phyloP scores from a whole-genome alignment of 768 basidiomycete species.

The Termitomyces sp. region DNA sequence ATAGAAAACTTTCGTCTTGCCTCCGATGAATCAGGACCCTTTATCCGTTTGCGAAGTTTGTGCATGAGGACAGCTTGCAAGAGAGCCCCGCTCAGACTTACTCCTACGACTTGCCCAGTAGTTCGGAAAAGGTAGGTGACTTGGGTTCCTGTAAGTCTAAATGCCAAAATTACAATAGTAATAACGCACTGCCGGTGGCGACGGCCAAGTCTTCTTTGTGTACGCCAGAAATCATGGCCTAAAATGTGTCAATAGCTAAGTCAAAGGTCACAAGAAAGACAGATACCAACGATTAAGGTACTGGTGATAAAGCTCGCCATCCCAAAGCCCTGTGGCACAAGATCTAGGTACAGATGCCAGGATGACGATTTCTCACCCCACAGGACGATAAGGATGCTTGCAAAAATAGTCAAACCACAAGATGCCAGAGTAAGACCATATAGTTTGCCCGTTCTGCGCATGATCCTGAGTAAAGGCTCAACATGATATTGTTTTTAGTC shows the following conservation, averaged over 20 bases:
- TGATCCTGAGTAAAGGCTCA: conserved; percentile 48
- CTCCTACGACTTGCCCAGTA: conserved; percentile 93
- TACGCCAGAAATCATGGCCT: conserved; percentile 88
- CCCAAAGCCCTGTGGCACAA: conserved; percentile 79
- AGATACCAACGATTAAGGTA: conserved; percentile 66
- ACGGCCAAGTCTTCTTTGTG: conserved; percentile 80
- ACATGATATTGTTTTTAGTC: conserved; percentile 4
- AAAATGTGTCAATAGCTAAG: conserved; percentile 10
- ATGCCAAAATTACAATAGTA: conserved; percentile 10
- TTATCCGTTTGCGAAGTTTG: conserved; percentile 70
- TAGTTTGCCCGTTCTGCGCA: conserved; percentile 83
- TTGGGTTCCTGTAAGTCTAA: conserved; percentile 21
- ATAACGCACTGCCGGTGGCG: conserved; percentile 79
- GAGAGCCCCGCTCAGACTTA: conserved; percentile 80
- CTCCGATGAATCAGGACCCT: conserved; percentile 67
- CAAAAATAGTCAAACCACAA: conserved; percentile 52
- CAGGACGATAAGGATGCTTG: conserved; percentile 52
- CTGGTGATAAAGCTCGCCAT: conserved; percentile 84
- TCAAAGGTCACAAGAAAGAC: conserved; percentile 4
- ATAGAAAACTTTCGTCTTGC: conserved; percentile 36
- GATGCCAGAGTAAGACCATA: conserved; percentile 70
- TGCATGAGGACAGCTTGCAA: conserved; percentile 73
- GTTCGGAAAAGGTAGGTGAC: conserved; percentile 94
- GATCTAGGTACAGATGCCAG: conserved; percentile 71
- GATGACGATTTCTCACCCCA: conserved; percentile 64